Base-by-base conservation (phyloP, 768 basidiomycete species). In the Xerocomellus intermedius region DNA sequence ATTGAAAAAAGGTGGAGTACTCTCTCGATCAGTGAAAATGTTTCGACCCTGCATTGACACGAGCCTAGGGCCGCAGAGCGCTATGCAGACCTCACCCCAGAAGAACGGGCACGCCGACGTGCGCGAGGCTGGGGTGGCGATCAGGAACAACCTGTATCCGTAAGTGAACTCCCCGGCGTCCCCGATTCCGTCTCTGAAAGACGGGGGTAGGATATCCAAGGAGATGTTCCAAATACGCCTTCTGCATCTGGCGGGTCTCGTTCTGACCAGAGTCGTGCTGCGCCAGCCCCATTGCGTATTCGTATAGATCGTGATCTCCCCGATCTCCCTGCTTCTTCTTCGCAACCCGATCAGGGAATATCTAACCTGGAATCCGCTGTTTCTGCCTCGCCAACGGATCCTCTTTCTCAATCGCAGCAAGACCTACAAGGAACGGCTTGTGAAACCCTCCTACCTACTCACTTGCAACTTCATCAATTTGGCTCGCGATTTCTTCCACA, bases 401-500 rank as follows among this genome's bases (percentile, higher is more conserved):
- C 52, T 57, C 61, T 45, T 38, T 68, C 50, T 63, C 64, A 51
- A 14, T 53, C 75, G 8, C 71, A 74, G 5, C 66, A 71, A 33
- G 74, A 57, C 43, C 73, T 42, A 73, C 68, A 66, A 28, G 60
- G 61, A 71, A 47, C 69, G 75, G 36, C 80, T 78, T 42, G 79
- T 76, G 67, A 81, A 84, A 64, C 72, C 60, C 21, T 74, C 82
- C n/a, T 67, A 69, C 87, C 89, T 0, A 84, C 80, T 2, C 88
- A 84, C 62, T 72, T 91, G 21, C 80, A 79, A 57, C 69, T 93
- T 46, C 85, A 86, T 62, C 82, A 89, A 39, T 92, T 94, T 66
- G 91, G 91, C 21, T 93, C 91, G 19, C 81, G 91, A 16, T 94
- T 94, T 67, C 75, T 94, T 33, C 91, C 91, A 12, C 91, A 94